phyloP scores from a whole-genome alignment of 176 grass and related monocot species.

The Cocos nucifera region DNA sequence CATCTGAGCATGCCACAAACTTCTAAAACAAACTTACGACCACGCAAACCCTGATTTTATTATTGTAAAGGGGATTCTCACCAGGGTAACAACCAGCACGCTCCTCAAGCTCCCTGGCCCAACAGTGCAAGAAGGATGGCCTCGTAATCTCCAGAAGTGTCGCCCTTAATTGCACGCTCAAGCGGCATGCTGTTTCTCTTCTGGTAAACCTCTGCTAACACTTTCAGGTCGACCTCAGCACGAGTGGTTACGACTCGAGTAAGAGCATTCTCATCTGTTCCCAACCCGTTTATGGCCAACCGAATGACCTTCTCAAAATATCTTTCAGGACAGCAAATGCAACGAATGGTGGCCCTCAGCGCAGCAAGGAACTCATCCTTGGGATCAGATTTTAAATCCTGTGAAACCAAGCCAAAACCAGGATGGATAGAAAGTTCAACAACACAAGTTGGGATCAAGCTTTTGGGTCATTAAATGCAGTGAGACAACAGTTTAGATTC shows the following conservation, averaged over 20 bases:
- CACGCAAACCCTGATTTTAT: no score
- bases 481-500: no score
- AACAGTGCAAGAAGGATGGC: slow-evolving; percentile 70
- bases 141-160: slow-evolving; percentile 76
- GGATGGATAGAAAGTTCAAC: not conserved
- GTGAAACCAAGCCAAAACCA: not conserved
- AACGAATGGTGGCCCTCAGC: slow-evolving; percentile 50
- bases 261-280: slow-evolving; percentile 75
- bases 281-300: slow-evolving; percentile 42
- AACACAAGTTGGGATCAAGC: no score
- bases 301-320: slow-evolving; percentile 77
- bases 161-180: slow-evolving; percentile 39
- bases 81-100: no score
- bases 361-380: slow-evolving; percentile 76
- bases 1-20: not conserved
- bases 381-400: slow-evolving; percentile 89
- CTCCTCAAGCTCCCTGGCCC: slow-evolving; percentile 25
- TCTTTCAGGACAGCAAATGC: slow-evolving; percentile 56
- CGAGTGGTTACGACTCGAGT: slow-evolving; percentile 70
- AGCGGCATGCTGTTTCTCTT: slow-evolving; percentile 70
- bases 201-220: slow-evolving; percentile 64
- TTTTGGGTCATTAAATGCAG: no score
- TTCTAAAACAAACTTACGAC: no score
- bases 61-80: no score
- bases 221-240: slow-evolving; percentile 78